A percentile compares a stretch with the other conserved stretches of the same genome.
Evolutionary conservation across 441 rosid species (phyloP).

Genomic region (Corymbia citriodora): DNA sequence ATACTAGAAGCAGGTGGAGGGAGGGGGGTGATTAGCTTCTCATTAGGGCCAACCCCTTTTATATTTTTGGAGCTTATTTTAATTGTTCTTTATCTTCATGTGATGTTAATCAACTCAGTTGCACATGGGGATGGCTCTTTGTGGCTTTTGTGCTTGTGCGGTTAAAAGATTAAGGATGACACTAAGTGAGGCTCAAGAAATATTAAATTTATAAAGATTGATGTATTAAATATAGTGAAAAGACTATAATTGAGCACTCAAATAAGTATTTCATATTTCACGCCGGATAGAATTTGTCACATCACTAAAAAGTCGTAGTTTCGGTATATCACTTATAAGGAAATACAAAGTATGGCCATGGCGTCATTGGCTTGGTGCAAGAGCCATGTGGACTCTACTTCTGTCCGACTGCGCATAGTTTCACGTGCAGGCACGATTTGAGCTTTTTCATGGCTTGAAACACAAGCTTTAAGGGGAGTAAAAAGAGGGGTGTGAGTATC

Average conservation of each 20-base stretch:
- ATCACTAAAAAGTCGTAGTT: background rate
- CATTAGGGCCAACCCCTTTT: background rate
- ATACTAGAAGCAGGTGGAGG: background rate
- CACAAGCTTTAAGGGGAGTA: background rate
- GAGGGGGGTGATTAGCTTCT: background rate
- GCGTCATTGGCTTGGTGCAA: background rate
- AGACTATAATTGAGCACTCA: background rate
- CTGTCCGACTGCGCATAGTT: background rate
- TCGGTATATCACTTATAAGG: background rate
- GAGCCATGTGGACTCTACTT: background rate
- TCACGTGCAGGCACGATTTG: background rate
- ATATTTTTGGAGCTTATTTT: background rate
- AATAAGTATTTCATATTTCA: background rate
- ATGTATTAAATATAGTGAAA: background rate
- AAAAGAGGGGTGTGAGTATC: background rate
- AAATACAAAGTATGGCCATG: background rate
- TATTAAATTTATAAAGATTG: background rate
- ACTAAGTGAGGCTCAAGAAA: background rate
- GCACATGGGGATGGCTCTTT: background rate
- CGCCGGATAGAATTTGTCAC: background rate
- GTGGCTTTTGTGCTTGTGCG: background rate
- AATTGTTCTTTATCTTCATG: background rate
- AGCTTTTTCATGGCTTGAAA: background rate
- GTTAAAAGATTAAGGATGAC: background rate
- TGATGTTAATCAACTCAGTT: background rate